Base-by-base conservation (phyloP, 2,329 filamentous ascomycete species). In the Onygenales sp. region DNA sequence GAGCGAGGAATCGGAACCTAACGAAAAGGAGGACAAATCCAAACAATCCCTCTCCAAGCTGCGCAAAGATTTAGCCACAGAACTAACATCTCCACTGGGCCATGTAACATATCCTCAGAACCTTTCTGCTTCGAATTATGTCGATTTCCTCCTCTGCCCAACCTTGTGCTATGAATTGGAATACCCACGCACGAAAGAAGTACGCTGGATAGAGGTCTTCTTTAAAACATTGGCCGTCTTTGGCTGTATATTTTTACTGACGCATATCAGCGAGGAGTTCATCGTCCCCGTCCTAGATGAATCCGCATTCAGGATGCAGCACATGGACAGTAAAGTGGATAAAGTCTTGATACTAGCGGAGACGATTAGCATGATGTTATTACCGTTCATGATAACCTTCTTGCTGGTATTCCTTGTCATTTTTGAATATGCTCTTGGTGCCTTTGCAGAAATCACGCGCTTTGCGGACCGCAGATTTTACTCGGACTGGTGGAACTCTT, bases 81-180 rank as follows among this genome's bases (percentile, higher is more conserved):
- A 98, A 71, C 79, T 98, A 55, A 95, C 87, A 1, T 95, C 90
- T 34, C 89, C 92, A 31, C 82, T 95, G 58, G 93, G 93, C 55
- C 86, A 86, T 62, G 83, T 93, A 58, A 92, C 90, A 0, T 98
- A 95, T 67, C 93, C 93, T 0, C 78, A 83, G 58, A 98, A 97
- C 68, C 79, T 98, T 46, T 93, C 87, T 0, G 77, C 86, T 68
- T 62, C 74, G 60, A 97, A 97, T 72, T 96, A 88, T 66, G 60
- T 82, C 54, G 93, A 97, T 73, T 97, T 86, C 67, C 75, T 96
- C 9, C 82, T 93, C 65, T 97, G 91, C 64, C 93, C 93, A 13
- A 98, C 93, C 0, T 80, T 98, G 17, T 98, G 93, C 77, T 98
- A 98, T 71, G 93, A 98, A 71, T 79, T 97, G 49, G 92, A 97